Percentiles rank a stretch among this genome's conserved stretches.
phyloP scores from a whole-genome alignment of 345 rosid genomes.

The Eucalyptus camaldulensis region DNA sequence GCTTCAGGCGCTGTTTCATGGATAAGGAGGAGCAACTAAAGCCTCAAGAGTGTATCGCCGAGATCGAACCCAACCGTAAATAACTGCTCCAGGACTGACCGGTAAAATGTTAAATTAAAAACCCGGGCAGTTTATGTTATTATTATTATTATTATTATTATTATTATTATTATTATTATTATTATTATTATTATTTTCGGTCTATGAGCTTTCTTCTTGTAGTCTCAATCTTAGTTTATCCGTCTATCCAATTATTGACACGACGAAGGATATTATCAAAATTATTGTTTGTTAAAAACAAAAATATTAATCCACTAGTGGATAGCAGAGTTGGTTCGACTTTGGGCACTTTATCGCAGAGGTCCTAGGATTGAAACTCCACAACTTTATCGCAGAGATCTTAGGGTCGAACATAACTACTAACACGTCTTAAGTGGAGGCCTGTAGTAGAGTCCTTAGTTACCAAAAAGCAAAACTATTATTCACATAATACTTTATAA shows the following conservation, averaged over 20 bases:
- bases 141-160: not conserved
- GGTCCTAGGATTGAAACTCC: no score
- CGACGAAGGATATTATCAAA: not conserved
- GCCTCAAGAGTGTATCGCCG: not conserved
- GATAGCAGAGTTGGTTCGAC: accelerated
- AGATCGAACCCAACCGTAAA: not conserved
- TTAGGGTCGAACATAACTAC: accelerated
- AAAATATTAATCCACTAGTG: not conserved
- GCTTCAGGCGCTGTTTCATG: not conserved
- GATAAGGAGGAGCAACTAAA: not conserved
- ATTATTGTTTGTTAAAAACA: not conserved
- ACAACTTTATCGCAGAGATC: accelerated
- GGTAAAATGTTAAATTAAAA: not conserved
- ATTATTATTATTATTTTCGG: no score
- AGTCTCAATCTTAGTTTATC: not conserved
- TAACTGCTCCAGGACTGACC: not conserved
- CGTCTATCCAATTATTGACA: not conserved
- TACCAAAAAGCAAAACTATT: not conserved
- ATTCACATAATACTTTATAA: not conserved
- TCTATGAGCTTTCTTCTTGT: not conserved
- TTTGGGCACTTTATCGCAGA: accelerated
- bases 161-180: not conserved
- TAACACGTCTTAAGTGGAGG: no score
- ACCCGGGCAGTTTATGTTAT: not conserved
- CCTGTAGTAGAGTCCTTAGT: accelerated